phyloP scores from a whole-genome alignment of 164 flowering plant species.

The Stephania cephalantha region DNA sequence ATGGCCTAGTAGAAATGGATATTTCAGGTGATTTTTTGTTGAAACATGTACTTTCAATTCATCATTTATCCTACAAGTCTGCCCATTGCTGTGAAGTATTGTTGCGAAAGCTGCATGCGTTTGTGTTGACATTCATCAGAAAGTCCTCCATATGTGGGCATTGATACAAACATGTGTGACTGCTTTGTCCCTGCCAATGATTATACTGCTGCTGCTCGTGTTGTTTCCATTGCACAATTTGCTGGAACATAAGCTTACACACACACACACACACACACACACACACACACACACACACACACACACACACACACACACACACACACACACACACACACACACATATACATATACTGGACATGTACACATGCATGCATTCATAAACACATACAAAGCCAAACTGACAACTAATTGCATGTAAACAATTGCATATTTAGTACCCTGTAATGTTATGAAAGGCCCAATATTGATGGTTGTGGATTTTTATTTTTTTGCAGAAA shows the following conservation, averaged over 20 bases:
- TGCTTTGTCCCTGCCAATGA: no score
- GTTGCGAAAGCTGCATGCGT: neutral
- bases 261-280: no score
- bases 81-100: neutral
- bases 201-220: no score
- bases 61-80: neutral
- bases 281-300: no score
- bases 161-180: neutral
- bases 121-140: no score
- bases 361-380: no score
- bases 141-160: neutral
- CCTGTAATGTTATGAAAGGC: neutral
- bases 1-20: neutral
- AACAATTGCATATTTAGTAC: neutral
- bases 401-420: no score
- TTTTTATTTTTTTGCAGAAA: slow-evolving; percentile 36
- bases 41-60: neutral
- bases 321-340: no score
- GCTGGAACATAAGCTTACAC: neutral
- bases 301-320: no score
- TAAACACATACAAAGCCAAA: no score
- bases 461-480: neutral
- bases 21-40: neutral
- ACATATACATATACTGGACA: no score
- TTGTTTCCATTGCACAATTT: neutral